These are phyloP conservation scores for Pythium plurisporium DNA, from an alignment of 352 stramenopile species.

Conservation along the genomic window DNA sequence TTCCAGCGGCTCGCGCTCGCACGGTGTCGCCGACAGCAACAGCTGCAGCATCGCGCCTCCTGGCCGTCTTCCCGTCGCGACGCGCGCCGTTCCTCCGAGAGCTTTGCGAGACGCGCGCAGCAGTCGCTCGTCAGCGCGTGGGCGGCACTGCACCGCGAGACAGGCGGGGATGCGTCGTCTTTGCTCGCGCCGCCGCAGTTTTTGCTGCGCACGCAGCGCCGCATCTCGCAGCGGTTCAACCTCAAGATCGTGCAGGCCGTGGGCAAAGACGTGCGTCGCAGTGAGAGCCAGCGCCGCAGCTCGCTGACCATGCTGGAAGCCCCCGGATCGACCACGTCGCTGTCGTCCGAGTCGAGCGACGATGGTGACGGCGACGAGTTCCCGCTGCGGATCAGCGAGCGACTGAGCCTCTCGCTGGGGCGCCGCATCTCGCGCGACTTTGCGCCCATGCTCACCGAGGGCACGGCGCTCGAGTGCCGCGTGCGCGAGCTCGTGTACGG, in stretches of 20 bases:
- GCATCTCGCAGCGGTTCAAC: conserved; percentile 22
- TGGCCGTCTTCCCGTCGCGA: conserved; percentile 5
- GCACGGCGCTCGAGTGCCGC: conserved; percentile 16
- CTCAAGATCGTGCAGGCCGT: conserved; percentile 21
- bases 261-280: conserved; percentile 17
- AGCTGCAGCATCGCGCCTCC: conserved; percentile 12
- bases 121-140: conserved; percentile 15
- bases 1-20: conserved; percentile 12
- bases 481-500: conserved; percentile 22
- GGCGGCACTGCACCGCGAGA: conserved; percentile 7
- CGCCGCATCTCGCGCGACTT: conserved; percentile 20
- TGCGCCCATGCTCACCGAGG: conserved; percentile 22
- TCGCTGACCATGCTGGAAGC: conserved; percentile 12
- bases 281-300: conserved; percentile 14
- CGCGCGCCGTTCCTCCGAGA: background rate
- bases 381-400: conserved; percentile 13
- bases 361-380: conserved; percentile 1
- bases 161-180: background rate
- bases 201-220: conserved; percentile 15
- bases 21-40: background rate
- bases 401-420: conserved; percentile 11
- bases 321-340: background rate
- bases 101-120: conserved; percentile 12
- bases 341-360: background rate
- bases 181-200: conserved; percentile 16